Evolutionary conservation across 768 basidiomycete genomes (phyloP).

Genomic region (Russula sp.): DNA sequence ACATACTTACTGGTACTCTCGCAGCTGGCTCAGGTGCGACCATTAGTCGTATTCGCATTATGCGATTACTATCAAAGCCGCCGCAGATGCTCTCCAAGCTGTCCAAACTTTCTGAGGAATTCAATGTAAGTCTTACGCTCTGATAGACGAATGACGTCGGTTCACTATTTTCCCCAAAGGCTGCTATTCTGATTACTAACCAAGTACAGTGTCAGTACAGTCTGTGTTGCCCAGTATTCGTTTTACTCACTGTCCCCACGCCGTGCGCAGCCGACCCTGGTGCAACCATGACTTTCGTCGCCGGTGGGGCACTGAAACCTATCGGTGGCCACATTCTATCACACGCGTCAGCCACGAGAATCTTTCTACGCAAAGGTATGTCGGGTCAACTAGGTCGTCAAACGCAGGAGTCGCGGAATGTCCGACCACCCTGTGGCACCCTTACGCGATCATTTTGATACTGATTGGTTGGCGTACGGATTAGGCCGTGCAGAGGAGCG

Average conservation of each 20-base stretch:
- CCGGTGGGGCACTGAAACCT: slow-evolving; percentile 87
- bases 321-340: slow-evolving; percentile 88
- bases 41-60: neutral
- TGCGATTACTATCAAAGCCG: neutral
- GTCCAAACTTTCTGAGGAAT: slow-evolving; percentile 88
- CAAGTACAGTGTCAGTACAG: slow-evolving; percentile 73
- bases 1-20: slow-evolving; percentile 16
- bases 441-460: neutral
- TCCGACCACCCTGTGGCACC: neutral
- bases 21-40: slow-evolving; percentile 74
- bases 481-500: slow-evolving; percentile 88
- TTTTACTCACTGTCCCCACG: neutral
- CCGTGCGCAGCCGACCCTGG: slow-evolving; percentile 69
- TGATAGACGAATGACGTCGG: neutral
- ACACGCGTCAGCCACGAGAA: slow-evolving; percentile 79
- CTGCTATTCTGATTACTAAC: slow-evolving; percentile 84
- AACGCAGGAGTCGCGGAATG: neutral
- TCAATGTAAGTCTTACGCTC: slow-evolving; percentile 50
- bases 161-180: slow-evolving; percentile 38
- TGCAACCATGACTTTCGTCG: slow-evolving; percentile 92
- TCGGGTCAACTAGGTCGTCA: neutral
- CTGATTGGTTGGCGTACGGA: neutral
- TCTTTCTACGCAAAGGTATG: slow-evolving; percentile 82
- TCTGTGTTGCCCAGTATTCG: neutral
- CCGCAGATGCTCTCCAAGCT: slow-evolving; percentile 83